phyloP scores from a whole-genome alignment of 2,329 filamentous ascomycete species.

The Colletotrichum aenigma region DNA sequence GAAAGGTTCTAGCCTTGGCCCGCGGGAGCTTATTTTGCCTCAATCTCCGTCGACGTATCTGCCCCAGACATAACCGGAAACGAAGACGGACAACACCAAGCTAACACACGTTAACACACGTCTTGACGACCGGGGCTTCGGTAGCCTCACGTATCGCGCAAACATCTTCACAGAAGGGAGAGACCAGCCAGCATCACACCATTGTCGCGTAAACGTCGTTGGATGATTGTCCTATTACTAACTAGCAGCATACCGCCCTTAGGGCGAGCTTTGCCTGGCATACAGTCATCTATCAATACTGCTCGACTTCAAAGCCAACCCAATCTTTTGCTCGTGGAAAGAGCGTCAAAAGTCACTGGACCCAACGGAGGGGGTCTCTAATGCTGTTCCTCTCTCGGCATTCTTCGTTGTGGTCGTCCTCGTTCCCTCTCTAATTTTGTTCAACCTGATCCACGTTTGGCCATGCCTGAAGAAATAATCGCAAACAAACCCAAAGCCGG shows the following conservation, averaged over 20 bases:
- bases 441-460: slow-evolving; percentile 18
- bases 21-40: accelerated
- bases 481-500: slow-evolving; percentile 7
- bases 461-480: slow-evolving; percentile 14
- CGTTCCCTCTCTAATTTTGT: slow-evolving; percentile 17
- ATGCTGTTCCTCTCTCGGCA: slow-evolving; percentile 5
- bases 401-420: slow-evolving; percentile 12
- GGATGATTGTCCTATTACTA: slow-evolving; percentile 13
- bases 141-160: neutral
- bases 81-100: neutral
- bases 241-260: neutral
- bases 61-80: neutral
- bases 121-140: neutral
- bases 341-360: slow-evolving; percentile 14
- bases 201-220: neutral
- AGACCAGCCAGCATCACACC: neutral
- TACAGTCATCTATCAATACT: slow-evolving; percentile 18
- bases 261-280: neutral
- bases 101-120: no score
- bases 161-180: neutral
- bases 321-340: neutral
- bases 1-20: no score
- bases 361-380: slow-evolving; percentile 12
- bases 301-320: neutral
- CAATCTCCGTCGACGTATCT: no score